Evolutionary conservation across 768 basidiomycete species (phyloP).

Genomic region (Hericium erinaceus): DNA sequence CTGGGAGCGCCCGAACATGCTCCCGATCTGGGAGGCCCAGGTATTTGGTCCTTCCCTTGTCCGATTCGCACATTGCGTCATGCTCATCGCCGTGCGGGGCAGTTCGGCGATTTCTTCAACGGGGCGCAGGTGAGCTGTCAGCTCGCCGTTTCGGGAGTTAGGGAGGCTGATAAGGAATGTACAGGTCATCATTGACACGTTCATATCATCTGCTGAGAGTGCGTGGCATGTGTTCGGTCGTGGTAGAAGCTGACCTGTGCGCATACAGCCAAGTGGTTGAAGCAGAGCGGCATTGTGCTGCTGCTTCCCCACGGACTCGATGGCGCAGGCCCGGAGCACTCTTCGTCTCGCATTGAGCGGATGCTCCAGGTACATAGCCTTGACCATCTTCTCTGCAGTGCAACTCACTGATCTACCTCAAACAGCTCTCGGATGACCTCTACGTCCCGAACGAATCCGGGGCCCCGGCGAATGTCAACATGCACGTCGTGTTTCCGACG

Average conservation of each 20-base stretch:
- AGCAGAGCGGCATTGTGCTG: conserved; percentile 81
- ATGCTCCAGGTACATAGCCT: conserved; percentile 63
- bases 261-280: conserved; percentile 81
- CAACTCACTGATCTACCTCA: not conserved
- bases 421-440: conserved; percentile 70
- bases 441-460: conserved; percentile 25
- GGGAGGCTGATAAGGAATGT: not conserved
- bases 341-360: conserved; percentile 78
- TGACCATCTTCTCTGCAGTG: not conserved
- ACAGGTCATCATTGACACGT: conserved; percentile 82
- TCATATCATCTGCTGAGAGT: conserved; percentile 80
- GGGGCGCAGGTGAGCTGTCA: conserved; percentile 52
- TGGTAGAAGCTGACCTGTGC: not conserved
- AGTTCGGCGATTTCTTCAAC: conserved; percentile 93
- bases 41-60: conserved; percentile 23
- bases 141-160: too few species aligned
- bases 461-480: conserved; percentile 34
- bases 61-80: not conserved
- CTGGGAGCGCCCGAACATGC: conserved; percentile 75
- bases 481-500: conserved; percentile 79
- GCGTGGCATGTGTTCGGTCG: conserved; percentile 17
- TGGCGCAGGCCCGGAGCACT: conserved; percentile 91
- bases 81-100: conserved; percentile 1
- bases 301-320: conserved; percentile 86
- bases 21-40: conserved; percentile 92